Evolutionary conservation across 2,329 filamentous ascomycete genomes (phyloP), one percentile per base, ranked within the genome.

Genomic region (Calonectria leucothoes): DNA sequence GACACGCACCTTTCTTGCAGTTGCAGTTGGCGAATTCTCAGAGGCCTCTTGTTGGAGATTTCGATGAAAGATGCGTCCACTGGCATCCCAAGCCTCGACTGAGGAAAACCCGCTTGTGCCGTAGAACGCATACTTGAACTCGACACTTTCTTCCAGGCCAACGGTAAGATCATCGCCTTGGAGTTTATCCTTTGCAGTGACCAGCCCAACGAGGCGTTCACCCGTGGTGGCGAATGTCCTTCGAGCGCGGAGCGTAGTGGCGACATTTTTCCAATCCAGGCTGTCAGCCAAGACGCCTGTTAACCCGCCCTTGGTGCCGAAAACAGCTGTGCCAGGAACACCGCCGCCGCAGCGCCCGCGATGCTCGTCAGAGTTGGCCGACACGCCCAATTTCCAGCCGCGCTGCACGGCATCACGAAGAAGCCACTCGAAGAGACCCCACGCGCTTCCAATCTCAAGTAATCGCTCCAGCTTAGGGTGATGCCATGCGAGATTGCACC

Each of bases 341-440:
- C 83, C 82, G 17, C 83, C 83, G 14, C 83, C 83, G 65, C 83
- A 84, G 0, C 83, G 77, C 2, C 83, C 82, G 1, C 82, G 79
- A 67, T 84, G 83, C 76, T 84, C 83, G 51, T 84, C 82, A 31
- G 78, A 81, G 69, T 84, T 84, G 17, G 83, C 83, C 45, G 76
- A 82, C 0, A 84, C 82, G 4, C 83, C 82, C 25, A 84, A 33
- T 69, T 80, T 81, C 81, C 82, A 84, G 12, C 82, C 83, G 2
- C 82, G 67, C 39, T 73, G 39, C 2, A 84, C 78, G 6, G 78
- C 81, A 59, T 83, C 81, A 15, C 77, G 78, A 3, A 84, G 72
- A 14, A 84, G 73, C 83, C 82, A 85, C 69, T 84, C 83, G 15
- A 71, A 84, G 82, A 42, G 67, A 1, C 82, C 82, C 83, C 83